phyloP scores from a whole-genome alignment of 2,329 filamentous ascomycete species.

The Arthrobotrys musiformis region DNA sequence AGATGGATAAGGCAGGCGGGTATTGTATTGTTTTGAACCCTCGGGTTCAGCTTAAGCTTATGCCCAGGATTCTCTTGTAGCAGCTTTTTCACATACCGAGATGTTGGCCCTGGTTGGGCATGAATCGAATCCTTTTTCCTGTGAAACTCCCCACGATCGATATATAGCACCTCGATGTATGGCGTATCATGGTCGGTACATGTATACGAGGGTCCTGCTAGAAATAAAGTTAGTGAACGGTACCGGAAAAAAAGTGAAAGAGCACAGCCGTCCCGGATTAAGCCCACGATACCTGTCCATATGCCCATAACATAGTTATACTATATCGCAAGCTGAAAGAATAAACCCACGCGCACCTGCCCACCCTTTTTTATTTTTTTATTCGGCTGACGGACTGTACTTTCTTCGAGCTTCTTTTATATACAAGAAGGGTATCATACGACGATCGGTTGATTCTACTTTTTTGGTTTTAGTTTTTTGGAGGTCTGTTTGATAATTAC shows the following conservation, averaged over 20 bases:
- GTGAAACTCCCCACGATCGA: slow-evolving; percentile 7
- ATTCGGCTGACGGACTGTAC: not conserved
- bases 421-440: not conserved
- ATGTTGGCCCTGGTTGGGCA: too few relatives aligned
- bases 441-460: slow-evolving; percentile 3
- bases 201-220: too few relatives aligned
- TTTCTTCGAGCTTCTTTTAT: not conserved
- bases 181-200: too few relatives aligned
- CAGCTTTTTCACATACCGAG: too few relatives aligned
- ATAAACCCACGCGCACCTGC: slow-evolving; percentile 6
- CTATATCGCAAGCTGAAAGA: not conserved
- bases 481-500: not conserved
- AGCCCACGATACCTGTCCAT: too few relatives aligned
- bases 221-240: too few relatives aligned
- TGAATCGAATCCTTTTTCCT: not conserved
- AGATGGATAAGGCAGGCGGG: not conserved
- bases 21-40: too few relatives aligned
- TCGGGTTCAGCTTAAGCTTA: not conserved
- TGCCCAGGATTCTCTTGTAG: not conserved
- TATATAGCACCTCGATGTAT: not conserved
- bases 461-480: not conserved
- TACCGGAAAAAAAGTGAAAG: not conserved
- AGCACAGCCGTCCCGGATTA: slow-evolving; percentile 18
- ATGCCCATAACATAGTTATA: too few relatives aligned
- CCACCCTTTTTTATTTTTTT: not conserved